Conservation (phyloP, 2,329 filamentous ascomycete genomes). For the Nemania diffusa region DNA sequence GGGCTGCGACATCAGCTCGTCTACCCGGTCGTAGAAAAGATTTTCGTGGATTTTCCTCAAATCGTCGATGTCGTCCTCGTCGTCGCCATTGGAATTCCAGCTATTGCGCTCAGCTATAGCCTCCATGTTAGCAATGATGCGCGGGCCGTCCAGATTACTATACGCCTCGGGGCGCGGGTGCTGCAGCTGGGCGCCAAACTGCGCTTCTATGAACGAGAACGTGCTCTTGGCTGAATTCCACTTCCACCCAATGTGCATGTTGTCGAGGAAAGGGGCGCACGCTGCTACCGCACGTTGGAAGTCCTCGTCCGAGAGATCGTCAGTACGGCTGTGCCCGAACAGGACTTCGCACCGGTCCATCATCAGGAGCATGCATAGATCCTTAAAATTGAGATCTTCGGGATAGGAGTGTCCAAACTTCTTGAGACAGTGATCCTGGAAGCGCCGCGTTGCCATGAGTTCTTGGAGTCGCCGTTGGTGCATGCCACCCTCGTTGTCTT, state of each 20-base stretch:
- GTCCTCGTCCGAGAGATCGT: background rate
- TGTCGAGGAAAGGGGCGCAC: conserved; percentile 4
- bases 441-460: background rate
- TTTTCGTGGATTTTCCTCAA: background rate
- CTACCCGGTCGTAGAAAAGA: background rate
- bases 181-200: background rate
- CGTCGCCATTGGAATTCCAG: background rate
- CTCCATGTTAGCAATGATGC: too few relatives aligned
- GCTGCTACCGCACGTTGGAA: background rate
- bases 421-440: background rate
- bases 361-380: conserved; percentile 3
- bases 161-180: background rate
- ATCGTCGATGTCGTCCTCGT: background rate
- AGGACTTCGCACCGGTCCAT: conserved; percentile 4
- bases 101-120: background rate
- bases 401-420: background rate
- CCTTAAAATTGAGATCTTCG: background rate
- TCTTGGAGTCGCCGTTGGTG: conserved; percentile 10
- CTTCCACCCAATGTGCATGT: background rate
- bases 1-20: background rate
- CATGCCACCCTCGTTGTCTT: conserved; percentile 8
- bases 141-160: too few relatives aligned
- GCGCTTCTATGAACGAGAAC: background rate
- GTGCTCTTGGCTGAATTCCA: background rate
- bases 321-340: background rate